Conservation (phyloP, 164 flowering plant species). For the Santalum album region DNA sequence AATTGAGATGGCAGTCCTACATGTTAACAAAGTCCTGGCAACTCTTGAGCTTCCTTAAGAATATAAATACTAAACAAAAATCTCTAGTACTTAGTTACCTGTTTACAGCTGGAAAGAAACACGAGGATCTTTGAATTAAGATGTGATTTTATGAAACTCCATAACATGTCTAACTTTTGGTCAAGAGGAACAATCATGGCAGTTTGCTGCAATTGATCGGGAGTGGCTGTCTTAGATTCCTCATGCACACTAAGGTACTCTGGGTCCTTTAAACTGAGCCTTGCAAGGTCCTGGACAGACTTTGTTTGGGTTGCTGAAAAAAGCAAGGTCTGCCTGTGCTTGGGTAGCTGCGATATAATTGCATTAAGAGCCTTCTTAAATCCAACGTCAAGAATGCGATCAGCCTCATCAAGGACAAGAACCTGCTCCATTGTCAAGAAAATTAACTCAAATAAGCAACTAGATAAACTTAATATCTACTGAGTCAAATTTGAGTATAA, state of each 20-base stretch:
- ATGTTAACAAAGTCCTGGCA: too few relatives aligned
- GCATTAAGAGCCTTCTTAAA: constrained; percentile 73
- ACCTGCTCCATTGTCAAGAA: constrained; percentile 60
- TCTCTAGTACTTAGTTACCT: constrained; percentile 31
- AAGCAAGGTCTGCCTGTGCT: constrained; percentile 74
- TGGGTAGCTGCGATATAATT: constrained; percentile 81
- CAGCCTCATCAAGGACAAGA: constrained; percentile 97
- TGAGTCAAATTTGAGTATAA: too few relatives aligned
- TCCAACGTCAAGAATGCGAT: constrained; percentile 78
- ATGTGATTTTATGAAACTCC: constrained; percentile 89
- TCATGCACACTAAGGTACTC: constrained; percentile 91
- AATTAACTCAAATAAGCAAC: constrained; percentile 25
- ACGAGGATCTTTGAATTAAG: constrained; percentile 81
- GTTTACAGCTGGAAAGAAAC: constrained; percentile 81
- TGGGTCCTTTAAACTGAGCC: constrained; percentile 92
- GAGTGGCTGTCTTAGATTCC: constrained; percentile 77
- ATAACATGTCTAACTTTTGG: constrained; percentile 78
- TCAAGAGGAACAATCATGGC: constrained; percentile 74
- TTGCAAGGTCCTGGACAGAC: constrained; percentile 89
- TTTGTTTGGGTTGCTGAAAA: constrained; percentile 97
- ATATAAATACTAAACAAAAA: not conserved
- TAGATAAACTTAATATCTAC: not conserved
- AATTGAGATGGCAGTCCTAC: not conserved
- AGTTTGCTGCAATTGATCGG: constrained; percentile 58
- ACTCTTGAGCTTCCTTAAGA: too few relatives aligned